Base-by-base conservation (phyloP, 179 eudicot species). In the Spinacia oleracea region DNA sequence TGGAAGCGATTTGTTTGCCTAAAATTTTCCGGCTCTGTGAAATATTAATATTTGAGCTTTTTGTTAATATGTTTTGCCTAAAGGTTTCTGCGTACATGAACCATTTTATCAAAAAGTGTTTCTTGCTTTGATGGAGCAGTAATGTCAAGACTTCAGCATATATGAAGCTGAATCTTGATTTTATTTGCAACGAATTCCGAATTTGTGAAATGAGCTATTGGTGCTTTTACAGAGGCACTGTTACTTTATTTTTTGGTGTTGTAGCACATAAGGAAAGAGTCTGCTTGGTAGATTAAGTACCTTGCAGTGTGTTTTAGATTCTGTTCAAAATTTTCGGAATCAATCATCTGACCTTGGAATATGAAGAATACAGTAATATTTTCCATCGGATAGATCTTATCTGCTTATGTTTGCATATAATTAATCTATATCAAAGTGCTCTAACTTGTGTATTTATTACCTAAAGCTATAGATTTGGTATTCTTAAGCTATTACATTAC, bases 121-220 rank as follows among this genome's bases (percentile, higher is more conserved):
- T 75, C 55, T 38, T 38, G n/a, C 9, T 23, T 25, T 38, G 3
- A 43, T 69, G 73, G 32, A 42, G 46, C 40, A 71, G 23, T 71
- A 23, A 45, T 27, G 38, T 70, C 23, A 12, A 48, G 55, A 23
- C 21, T 43, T 68, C 72, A 8, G 34, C 18, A 9, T 60, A 27
- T 60, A 60, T 60, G 65, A 60, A 60, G 65, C 65, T 42, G 51
- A 68, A 43, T 68, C 70, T 42, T 45, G 18, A 70, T 70, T 25
- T 1, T 70, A 23, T 45, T 25, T 45, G 55, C 18, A 70, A 25
- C 45, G n/a, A 25, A 70, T 27, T 18, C 38, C 42, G 25, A 74
- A 59, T 25, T 58, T 8, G 23, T 38, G 32, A 59, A 59, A 9
- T 40, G 35, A 58, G 51, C 12, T 74, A 32, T 53, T 42, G 9